Evolutionary conservation across 129 eudicot species (phyloP), one percentile per base, ranked within the genome.

Genomic region (Saussurea involucrata): DNA sequence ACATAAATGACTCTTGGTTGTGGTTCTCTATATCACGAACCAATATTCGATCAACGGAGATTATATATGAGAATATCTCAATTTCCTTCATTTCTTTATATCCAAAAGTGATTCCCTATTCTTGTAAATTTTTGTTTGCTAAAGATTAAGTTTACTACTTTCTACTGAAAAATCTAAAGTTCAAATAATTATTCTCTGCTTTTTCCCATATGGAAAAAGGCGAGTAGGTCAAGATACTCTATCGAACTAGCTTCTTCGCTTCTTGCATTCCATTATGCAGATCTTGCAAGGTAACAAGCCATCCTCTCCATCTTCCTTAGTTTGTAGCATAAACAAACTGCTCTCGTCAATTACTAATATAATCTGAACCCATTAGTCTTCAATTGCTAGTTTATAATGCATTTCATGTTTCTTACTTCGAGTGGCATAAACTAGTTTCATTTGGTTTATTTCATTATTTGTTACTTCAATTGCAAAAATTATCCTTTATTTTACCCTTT

Each of bases 121-220:
- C 69, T 70, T 42, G 33, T 44, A 65, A 63, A 31, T 44, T 28
- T 25, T 44, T 21, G 20, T 63, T 42, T 64, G 33, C 72, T 33
- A 36, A 74, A 74, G n/a, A 44, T 68, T 46, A 55, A 70, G 70
- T 70, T 17, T 78, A 18, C 20, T 36, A 63, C 81, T 75, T 69
- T 69, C 69, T 63, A 49, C 36, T 22, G 5, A 76, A 53, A 79
- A 71, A 78, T 65, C 20, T 64, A 77, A 74, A 82, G 78, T 72
- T 74, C 75, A 67, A 75, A 40, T 53, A 79, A 63, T 66, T 55
- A 70, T 75, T 63, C 76, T 74, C 79, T 75, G 84, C 84, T 78
- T 82, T 81, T 72, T 70, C 24, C 29, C 33, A 64, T 61, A 24
- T 46, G 58, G 22, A 61, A 63, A 70, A 68, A 72, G 77, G 68